Evolutionary conservation across 2,329 filamentous ascomycete species (phyloP).

Genomic region (Fonsecaea erecta): DNA sequence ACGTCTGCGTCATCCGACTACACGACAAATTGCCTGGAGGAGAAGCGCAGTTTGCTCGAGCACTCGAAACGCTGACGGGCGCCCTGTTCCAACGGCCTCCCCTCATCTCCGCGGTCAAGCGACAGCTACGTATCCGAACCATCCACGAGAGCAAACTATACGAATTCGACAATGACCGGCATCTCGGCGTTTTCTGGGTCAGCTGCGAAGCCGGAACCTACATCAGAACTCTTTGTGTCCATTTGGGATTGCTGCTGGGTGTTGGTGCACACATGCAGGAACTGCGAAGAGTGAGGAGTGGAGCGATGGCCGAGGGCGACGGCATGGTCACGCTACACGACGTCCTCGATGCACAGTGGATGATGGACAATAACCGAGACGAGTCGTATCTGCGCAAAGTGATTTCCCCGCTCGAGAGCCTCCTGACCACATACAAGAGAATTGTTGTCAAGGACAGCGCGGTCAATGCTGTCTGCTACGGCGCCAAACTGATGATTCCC

Average conservation of each 20-base stretch:
- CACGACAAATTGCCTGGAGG: conserved; percentile 95
- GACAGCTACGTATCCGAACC: conserved; percentile 95
- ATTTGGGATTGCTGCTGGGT: conserved; percentile 76
- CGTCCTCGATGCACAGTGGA: conserved; percentile 94
- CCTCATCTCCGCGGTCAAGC: conserved; percentile 97
- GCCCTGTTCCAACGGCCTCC: conserved; percentile 96
- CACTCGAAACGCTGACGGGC: conserved; percentile 93
- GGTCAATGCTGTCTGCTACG: conserved; percentile 97
- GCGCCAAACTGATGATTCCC: conserved; percentile 98
- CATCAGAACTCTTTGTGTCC: conserved; percentile 96
- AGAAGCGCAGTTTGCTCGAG: conserved; percentile 88
- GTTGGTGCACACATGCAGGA: conserved; percentile 99
- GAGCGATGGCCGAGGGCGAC: conserved; percentile 91
- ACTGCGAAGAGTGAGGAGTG: conserved; percentile 87
- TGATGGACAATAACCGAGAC: conserved; percentile 92
- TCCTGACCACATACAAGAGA: conserved; percentile 92
- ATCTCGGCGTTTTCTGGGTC: conserved; percentile 98
- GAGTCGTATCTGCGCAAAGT: conserved; percentile 90
- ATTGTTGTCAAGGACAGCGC: conserved; percentile 96
- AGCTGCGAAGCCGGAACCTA: conserved; percentile 99
- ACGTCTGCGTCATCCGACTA: conserved; percentile 91
- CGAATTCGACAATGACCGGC: conserved; percentile 98
- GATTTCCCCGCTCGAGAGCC: conserved; percentile 88
- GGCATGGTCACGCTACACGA: conserved; percentile 93
- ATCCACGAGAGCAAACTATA: conserved; percentile 96